Evolutionary conservation across 306 rosid species (phyloP), one percentile per base, ranked within the genome.

Genomic region (Fagus sylvatica): DNA sequence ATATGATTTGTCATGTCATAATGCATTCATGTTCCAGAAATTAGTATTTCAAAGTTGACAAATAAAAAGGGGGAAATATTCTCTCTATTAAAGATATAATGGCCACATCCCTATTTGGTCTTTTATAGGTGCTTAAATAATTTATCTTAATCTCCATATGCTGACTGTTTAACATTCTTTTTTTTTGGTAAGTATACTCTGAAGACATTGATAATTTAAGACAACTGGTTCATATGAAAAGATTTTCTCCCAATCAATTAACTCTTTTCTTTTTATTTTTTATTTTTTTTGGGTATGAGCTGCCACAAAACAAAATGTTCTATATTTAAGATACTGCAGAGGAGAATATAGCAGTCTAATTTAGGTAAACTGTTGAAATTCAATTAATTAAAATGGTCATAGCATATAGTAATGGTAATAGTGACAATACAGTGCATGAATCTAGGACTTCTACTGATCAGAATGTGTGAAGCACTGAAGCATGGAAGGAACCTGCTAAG

Each of bases 1-100:
- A 15, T 33, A 53, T 54, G 33, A 56, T 72, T 60, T 65, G 53
- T 30, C 62, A 40, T 60, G 33, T 59, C 74, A 51, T 62, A 43
- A 48, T 53, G 42, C 53, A 10, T 64, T 34, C 73, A 43, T 69
- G 8, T 33, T 75, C 46, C 59, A 46, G 2, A 75, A 5, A 22
- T 66, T 28, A 12, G 4, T 12, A 73, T 39, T 17, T 28, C 33
- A 42, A 32, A 43, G 34, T 69, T 22, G 34, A 69, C 73, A 33
- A 5, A 8, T n/a, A 42, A 37, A 40, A 68, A 22, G 28, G 28
- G 28, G 28, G 28, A 22, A 22, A 22, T 22, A 22, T 22, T 22
- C 28, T 22, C 28, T 22, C 28, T 22, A 22, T 22, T 22, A 22
- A 22, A 22, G 28, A 22, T 22, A 22, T 22, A 22, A 22, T 22